These are phyloP conservation scores for Lepiota brunneoincarnata DNA, from an alignment of 768 basidiomycete genomes.

Conservation along the genomic window DNA sequence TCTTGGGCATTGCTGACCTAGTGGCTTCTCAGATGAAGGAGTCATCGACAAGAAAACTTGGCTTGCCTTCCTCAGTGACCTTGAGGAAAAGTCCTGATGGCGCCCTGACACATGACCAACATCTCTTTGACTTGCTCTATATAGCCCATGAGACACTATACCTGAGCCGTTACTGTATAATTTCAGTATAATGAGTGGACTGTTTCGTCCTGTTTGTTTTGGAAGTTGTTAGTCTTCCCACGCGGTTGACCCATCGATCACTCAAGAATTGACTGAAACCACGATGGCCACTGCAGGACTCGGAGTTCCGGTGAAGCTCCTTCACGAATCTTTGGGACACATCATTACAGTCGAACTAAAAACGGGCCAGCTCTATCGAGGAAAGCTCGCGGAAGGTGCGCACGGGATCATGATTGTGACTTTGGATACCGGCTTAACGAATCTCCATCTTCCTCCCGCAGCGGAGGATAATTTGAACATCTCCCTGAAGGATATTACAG, in stretches of 20 bases:
- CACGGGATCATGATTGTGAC: constrained; percentile 10
- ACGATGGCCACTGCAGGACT: constrained; percentile 62
- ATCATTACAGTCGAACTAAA: constrained; percentile 98
- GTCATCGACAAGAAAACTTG: constrained; percentile 94
- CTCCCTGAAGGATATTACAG: constrained; percentile 93
- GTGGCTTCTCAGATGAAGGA: constrained; percentile 63
- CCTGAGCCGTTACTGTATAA: not conserved
- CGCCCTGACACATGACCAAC: too few relatives aligned
- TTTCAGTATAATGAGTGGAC: not conserved
- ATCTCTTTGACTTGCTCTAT: not conserved
- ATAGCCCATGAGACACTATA: constrained; percentile 5
- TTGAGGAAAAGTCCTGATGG: constrained; percentile 52
- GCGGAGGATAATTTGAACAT: constrained; percentile 99
- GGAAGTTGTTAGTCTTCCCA: too few relatives aligned
- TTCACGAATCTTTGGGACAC: constrained; percentile 96
- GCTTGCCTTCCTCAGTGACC: constrained; percentile 79
- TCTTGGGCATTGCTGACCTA: not conserved
- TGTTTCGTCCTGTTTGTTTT: not conserved
- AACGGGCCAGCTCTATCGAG: constrained; percentile 95
- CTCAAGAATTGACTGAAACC: constrained; percentile 13
- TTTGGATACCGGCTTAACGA: not conserved
- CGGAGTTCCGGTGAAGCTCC: constrained; percentile 93
- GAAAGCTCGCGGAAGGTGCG: constrained; percentile 95
- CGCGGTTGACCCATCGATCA: too few relatives aligned
- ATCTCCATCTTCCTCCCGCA: constrained; percentile 29